Evolutionary conservation across 2,329 filamentous ascomycete species (phyloP).

Genomic region (Talaromyces marneffei): DNA sequence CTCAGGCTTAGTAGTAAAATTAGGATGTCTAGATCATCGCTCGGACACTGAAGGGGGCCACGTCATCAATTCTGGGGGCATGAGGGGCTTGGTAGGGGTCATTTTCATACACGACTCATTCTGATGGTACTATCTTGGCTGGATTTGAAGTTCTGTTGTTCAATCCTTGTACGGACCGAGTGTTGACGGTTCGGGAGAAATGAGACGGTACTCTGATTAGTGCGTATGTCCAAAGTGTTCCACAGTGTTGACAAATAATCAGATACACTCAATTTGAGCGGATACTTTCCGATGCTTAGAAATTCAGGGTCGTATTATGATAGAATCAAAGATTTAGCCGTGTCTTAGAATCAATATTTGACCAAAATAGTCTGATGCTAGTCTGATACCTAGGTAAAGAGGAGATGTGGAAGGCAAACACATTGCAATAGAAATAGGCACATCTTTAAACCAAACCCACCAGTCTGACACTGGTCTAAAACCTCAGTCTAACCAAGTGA

Average conservation of each 20-base stretch:
- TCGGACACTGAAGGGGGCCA: neutral
- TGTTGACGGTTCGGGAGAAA: neutral
- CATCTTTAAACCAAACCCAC: neutral
- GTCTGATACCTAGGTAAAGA: neutral
- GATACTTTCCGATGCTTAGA: neutral
- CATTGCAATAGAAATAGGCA: neutral
- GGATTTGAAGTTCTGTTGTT: too few species aligned
- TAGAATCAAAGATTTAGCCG: neutral
- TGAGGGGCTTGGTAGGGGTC: too few species aligned
- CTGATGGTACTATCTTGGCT: neutral
- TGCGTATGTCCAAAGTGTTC: neutral
- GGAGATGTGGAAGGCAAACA: neutral
- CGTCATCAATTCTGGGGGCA: neutral
- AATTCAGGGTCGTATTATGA: neutral
- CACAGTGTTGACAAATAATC: too few species aligned
- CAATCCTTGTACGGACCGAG: neutral
- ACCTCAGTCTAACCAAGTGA: neutral
- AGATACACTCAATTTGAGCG: neutral
- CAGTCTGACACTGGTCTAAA: neutral
- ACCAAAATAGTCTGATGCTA: neutral
- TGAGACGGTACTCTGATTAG: neutral
- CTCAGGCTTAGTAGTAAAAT: neutral
- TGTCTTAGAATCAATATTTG: neutral
- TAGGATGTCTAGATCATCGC: neutral
- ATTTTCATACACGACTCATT: neutral